Conservation (phyloP, 495 filamentous ascomycete species). For the Glonium stellatum region DNA sequence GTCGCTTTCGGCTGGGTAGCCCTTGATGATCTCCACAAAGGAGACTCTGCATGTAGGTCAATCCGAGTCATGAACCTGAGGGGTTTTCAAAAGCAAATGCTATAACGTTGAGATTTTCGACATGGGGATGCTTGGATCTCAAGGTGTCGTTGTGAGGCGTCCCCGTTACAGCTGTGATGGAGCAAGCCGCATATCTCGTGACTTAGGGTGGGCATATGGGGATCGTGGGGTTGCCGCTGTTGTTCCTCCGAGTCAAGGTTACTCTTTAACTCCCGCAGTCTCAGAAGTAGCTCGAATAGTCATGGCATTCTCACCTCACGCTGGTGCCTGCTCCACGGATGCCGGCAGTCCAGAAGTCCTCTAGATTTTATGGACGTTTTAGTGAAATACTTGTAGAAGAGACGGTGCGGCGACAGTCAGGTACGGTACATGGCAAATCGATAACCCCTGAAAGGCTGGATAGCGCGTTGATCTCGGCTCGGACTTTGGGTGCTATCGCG, state of each 20-base stretch:
- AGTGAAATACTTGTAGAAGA: too few species aligned
- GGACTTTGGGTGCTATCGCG: not conserved
- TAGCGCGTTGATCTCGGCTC: not conserved
- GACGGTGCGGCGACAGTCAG: too few species aligned
- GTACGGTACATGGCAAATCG: too few species aligned
- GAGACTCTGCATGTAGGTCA: not conserved
- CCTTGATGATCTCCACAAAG: not conserved
- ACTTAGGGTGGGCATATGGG: not conserved
- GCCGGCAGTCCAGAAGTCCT: too few species aligned
- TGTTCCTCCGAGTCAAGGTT: not conserved
- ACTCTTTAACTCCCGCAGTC: not conserved
- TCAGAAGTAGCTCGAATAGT: too few species aligned
- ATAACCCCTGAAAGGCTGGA: not conserved
- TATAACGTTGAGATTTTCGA: not conserved
- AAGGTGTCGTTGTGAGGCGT: not conserved
- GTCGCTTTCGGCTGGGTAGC: not conserved
- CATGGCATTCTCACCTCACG: too few species aligned
- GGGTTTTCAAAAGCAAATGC: slow-evolving; percentile 7
- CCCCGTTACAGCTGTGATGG: not conserved
- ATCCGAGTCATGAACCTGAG: slow-evolving; percentile 25
- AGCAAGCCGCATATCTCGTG: not conserved
- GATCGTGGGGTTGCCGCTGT: not conserved
- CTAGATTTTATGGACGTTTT: too few species aligned
- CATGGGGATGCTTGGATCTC: not conserved
- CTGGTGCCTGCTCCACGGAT: too few species aligned